These are phyloP conservation scores for Metschnikowia bowlesiae DNA, from an alignment of 805 yeast species.

Conservation along the genomic window DNA sequence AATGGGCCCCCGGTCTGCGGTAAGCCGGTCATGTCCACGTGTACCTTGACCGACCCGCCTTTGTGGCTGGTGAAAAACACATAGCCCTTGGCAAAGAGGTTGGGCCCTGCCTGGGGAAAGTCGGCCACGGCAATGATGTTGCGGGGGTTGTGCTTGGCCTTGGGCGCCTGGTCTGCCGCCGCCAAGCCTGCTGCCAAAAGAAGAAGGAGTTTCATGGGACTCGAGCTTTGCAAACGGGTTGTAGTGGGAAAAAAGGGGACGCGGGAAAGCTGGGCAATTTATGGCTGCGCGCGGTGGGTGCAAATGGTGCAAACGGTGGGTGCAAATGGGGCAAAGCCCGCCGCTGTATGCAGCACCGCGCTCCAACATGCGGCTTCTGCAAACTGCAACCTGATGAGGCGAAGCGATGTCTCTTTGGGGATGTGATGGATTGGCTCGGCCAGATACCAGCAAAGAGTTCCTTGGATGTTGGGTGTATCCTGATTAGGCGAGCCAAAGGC, in stretches of 20 bases:
- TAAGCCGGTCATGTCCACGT: slow-evolving; percentile 65
- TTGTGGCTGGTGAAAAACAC: slow-evolving; percentile 54
- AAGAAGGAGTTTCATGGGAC: background rate
- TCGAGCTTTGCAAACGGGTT: background rate
- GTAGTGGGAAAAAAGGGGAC: background rate
- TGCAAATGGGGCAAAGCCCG: no score
- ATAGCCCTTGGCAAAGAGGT: slow-evolving; percentile 26
- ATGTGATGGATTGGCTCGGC: no score
- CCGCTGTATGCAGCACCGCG: no score
- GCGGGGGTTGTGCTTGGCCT: slow-evolving; percentile 44
- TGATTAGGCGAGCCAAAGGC: no score
- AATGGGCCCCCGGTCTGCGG: slow-evolving; percentile 67
- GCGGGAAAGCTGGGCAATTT: no score
- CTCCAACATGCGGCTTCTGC: no score
- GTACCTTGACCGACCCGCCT: slow-evolving; percentile 59
- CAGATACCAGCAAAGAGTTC: no score
- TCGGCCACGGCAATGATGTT: slow-evolving; percentile 54
- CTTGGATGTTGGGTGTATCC: no score
- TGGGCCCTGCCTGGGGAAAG: slow-evolving; percentile 32
- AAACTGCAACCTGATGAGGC: no score
- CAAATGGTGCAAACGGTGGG: no score
- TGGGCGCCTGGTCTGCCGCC: slow-evolving; percentile 47
- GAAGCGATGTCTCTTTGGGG: no score
- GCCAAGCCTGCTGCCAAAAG: slow-evolving; percentile 3
- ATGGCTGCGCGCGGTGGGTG: no score